Conservation (phyloP, 1,284 basidiomycete species). For the Rhodotorula glutinis region DNA sequence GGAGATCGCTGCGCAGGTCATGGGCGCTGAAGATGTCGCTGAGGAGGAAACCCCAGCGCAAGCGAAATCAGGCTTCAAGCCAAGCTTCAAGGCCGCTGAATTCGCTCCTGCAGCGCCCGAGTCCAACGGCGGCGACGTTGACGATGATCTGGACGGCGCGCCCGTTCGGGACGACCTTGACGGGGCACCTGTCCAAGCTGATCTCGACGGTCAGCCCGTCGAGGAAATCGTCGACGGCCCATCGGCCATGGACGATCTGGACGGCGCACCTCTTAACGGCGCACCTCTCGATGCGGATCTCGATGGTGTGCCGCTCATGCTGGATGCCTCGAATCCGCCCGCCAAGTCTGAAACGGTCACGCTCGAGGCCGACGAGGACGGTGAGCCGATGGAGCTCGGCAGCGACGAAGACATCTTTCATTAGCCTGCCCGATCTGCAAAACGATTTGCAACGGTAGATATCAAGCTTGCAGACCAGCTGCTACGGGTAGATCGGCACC, state of each 20-base stretch:
- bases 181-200: slow-evolving; percentile 46
- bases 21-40: background rate
- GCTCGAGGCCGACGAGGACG: slow-evolving; percentile 16
- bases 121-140: slow-evolving; percentile 10
- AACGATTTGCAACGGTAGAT: background rate
- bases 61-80: slow-evolving; percentile 29
- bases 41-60: background rate
- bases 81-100: slow-evolving; percentile 15
- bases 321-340: background rate
- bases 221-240: background rate
- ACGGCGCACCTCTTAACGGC: slow-evolving; percentile 18
- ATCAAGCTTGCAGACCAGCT: background rate
- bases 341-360: slow-evolving; percentile 6
- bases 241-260: background rate
- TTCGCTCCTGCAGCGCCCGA: slow-evolving; percentile 6
- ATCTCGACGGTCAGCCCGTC: slow-evolving; percentile 3
- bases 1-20: background rate
- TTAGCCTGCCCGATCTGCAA: background rate
- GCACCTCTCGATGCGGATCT: slow-evolving; percentile 1
- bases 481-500: background rate
- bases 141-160: slow-evolving; percentile 5
- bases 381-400: slow-evolving; percentile 24
- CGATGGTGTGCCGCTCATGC: slow-evolving; percentile 3
- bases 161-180: slow-evolving; percentile 38
- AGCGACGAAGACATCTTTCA: slow-evolving; percentile 28